Evolutionary conservation across 2,329 filamentous ascomycete species (phyloP).

Genomic region (Fusarium anthophilum): DNA sequence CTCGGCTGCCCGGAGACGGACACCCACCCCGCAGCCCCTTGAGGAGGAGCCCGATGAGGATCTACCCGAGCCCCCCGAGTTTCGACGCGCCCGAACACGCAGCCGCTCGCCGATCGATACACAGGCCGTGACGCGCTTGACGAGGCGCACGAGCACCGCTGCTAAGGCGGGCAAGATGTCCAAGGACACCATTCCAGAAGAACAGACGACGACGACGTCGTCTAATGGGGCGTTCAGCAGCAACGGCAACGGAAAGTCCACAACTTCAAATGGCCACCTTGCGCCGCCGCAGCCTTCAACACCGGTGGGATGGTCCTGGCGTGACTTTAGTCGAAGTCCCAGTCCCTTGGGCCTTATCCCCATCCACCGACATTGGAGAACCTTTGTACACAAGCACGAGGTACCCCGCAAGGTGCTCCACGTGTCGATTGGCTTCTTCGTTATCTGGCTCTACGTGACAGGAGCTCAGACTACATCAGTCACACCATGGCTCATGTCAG

Average conservation of each 20-base stretch:
- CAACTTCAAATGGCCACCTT: conserved; percentile 69
- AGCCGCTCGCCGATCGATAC: conserved; percentile 73
- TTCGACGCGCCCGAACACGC: conserved; percentile 72
- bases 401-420: conserved; percentile 93
- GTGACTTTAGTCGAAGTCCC: conserved; percentile 88
- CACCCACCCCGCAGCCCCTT: conserved; percentile 67
- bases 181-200: conserved; percentile 32
- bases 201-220: conserved; percentile 38
- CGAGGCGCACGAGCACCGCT: conserved; percentile 56
- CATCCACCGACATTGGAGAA: conserved; percentile 90
- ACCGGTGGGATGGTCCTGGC: conserved; percentile 77
- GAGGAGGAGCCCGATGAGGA: conserved; percentile 66
- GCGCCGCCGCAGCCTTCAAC: conserved; percentile 71
- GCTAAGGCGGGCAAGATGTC: conserved; percentile 42
- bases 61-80: conserved; percentile 56
- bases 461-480: conserved; percentile 82
- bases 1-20: conserved; percentile 64
- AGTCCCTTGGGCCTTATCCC: conserved; percentile 94
- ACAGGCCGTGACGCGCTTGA: conserved; percentile 63
- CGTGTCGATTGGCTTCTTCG: conserved; percentile 95
- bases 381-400: conserved; percentile 95
- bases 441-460: conserved; percentile 83
- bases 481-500: conserved; percentile 82
- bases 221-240: conserved; percentile 46
- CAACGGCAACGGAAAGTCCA: conserved; percentile 48